Percentiles rank a stretch among this genome's conserved stretches.
Evolutionary conservation across 352 stramenopile genomes (phyloP).

Genomic region (Phytopythium chamaehyphon): DNA sequence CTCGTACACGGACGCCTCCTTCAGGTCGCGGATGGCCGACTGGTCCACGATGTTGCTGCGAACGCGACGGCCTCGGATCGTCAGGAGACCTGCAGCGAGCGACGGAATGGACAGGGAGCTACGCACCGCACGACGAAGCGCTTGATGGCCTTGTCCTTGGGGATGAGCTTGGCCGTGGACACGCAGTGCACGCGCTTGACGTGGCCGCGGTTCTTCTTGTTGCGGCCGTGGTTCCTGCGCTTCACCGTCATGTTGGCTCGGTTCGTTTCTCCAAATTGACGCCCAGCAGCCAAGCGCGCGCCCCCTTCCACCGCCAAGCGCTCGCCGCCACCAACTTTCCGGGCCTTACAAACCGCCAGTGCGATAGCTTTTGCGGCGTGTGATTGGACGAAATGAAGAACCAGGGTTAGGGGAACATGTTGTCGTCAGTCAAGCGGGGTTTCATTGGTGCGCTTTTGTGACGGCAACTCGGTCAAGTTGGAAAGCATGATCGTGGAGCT

Average conservation of each 20-base stretch:
- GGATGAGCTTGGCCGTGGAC: conserved; percentile 98
- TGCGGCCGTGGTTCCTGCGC: conserved; percentile 97
- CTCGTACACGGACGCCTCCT: conserved; percentile 98
- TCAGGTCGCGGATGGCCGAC: conserved; percentile 98
- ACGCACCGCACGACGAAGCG: conserved; percentile 89
- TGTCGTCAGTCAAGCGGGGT: conserved; percentile 9
- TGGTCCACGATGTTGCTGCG: conserved; percentile 98
- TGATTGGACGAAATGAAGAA: conserved; percentile 33
- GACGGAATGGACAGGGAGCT: too few species aligned
- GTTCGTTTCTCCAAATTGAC: conserved; percentile 87
- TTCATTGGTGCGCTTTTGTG: too few species aligned
- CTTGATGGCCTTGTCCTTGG: conserved; percentile 95
- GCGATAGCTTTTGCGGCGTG: background rate
- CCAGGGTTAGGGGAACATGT: too few species aligned
- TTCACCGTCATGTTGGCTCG: conserved; percentile 96
- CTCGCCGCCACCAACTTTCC: conserved; percentile 45
- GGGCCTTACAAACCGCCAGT: conserved; percentile 31
- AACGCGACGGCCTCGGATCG: too few species aligned
- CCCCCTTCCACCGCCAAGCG: conserved; percentile 28
- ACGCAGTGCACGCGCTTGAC: conserved; percentile 98
- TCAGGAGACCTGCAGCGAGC: too few species aligned
- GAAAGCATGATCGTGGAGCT: too few species aligned
- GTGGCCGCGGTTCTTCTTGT: conserved; percentile 99
- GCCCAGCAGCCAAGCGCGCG: conserved; percentile 7
- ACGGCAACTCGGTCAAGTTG: too few species aligned